phyloP scores from a whole-genome alignment of 108 stramenopile genomes.

The Parmales sp. region DNA sequence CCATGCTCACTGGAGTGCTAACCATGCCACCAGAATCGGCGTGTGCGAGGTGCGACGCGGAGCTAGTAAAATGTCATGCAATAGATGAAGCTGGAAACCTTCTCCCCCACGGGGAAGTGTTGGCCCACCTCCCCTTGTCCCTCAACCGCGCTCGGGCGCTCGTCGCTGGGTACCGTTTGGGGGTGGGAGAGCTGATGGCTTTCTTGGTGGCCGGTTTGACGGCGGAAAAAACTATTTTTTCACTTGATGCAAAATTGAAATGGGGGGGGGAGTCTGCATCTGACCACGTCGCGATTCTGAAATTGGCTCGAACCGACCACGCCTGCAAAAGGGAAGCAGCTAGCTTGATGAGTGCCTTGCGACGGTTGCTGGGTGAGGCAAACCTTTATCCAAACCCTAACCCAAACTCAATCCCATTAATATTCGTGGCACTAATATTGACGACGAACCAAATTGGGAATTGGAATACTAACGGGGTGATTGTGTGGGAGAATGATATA shows the following conservation, averaged over 20 bases:
- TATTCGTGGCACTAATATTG: neutral
- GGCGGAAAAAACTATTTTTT: neutral
- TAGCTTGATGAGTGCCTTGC: neutral
- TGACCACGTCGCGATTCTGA: neutral
- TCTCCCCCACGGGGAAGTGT: neutral
- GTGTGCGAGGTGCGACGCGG: neutral
- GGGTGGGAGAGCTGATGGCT: neutral
- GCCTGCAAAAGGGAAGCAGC: neutral
- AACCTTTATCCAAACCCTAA: neutral
- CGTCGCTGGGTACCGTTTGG: neutral
- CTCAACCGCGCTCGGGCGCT: neutral
- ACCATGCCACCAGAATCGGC: neutral
- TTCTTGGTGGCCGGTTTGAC: neutral
- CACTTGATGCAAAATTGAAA: neutral
- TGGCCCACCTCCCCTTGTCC: neutral
- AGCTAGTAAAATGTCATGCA: neutral
- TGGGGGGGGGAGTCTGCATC: neutral
- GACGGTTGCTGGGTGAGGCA: neutral
- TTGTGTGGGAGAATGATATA: neutral
- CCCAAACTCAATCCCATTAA: neutral
- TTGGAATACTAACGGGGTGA: neutral
- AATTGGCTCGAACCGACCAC: neutral
- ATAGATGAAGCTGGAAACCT: neutral
- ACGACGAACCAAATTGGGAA: neutral
- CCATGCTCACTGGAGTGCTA: neutral